Percentiles rank a stretch among this genome's conserved stretches.
Evolutionary conservation across 257 asterid genomes (phyloP).

Genomic region (Eustoma russellianum): DNA sequence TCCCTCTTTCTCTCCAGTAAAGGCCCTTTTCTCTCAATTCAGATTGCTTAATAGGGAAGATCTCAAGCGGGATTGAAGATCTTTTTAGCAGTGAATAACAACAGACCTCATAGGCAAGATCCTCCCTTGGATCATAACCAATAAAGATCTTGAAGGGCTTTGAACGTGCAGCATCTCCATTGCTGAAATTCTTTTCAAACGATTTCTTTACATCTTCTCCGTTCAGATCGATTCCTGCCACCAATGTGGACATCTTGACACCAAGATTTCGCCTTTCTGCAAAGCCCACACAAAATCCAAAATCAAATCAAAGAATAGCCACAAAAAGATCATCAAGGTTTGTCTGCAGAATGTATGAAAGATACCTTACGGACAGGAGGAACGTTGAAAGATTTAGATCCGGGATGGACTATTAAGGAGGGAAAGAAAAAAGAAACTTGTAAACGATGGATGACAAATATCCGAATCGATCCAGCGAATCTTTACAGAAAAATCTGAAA

Average conservation of each 20-base stretch:
- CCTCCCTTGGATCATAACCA: conserved; percentile 78
- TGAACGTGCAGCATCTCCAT: conserved; percentile 3
- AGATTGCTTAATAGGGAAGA: conserved; percentile 64
- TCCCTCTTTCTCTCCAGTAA: conserved; percentile 81
- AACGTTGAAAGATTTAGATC: conserved; percentile 7
- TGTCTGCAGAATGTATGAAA: not conserved
- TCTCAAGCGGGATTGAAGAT: conserved; percentile 68
- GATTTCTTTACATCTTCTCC: conserved; percentile 9
- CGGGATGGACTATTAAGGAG: conserved; percentile 1
- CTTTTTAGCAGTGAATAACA: conserved; percentile 49
- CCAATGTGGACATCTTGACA: conserved; percentile 14
- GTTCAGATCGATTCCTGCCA: conserved; percentile 13
- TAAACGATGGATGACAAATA: not conserved
- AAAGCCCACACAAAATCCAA: not conserved
- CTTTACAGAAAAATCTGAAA: not conserved
- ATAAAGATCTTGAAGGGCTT: conserved; percentile 52
- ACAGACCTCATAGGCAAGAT: conserved; percentile 77
- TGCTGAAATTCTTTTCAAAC: not conserved
- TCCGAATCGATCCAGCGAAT: not conserved
- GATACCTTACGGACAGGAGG: not conserved
- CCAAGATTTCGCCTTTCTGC: conserved; percentile 15
- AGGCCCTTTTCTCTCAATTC: conserved; percentile 58
- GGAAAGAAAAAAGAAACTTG: not conserved
- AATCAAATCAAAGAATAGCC: not conserved
- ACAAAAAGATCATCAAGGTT: not conserved